A percentile compares a stretch with the other conserved stretches of the same genome.
Evolutionary conservation across 495 filamentous ascomycete species (phyloP).

Genomic region (Letharia columbiana): DNA sequence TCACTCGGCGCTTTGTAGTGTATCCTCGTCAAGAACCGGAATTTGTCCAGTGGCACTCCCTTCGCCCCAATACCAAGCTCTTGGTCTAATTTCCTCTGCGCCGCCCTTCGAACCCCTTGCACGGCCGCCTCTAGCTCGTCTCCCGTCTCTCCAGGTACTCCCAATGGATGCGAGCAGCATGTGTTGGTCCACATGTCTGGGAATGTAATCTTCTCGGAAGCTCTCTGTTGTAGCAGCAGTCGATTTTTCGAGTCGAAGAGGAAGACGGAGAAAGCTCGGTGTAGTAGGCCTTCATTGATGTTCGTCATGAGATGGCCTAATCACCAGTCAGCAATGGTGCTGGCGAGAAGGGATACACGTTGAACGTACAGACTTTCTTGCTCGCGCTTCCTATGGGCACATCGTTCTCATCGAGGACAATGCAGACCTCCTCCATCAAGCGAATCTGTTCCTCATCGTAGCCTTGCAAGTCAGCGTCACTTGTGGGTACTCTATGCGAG

Average conservation of each 20-base stretch:
- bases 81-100: constrained; percentile 85
- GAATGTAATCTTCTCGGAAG: constrained; percentile 97
- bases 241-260: constrained; percentile 86
- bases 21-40: constrained; percentile 90
- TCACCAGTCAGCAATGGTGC: not conserved
- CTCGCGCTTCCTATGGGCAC: constrained; percentile 90
- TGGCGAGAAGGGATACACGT: not conserved
- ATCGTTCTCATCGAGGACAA: constrained; percentile 88
- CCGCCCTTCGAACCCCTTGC: constrained; percentile 78
- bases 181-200: constrained; percentile 99
- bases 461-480: constrained; percentile 50
- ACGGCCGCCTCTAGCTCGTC: constrained; percentile 71
- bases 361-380: constrained; percentile 86
- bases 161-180: constrained; percentile 95
- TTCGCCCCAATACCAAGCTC: constrained; percentile 86
- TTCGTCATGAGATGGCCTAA: constrained; percentile 97
- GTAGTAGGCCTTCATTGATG: constrained; percentile 87
- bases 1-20: constrained; percentile 97
- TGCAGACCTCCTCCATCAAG: constrained; percentile 98
- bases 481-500: constrained; percentile 39
- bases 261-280: constrained; percentile 96
- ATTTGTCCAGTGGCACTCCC: constrained; percentile 86
- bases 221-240: constrained; percentile 90
- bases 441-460: constrained; percentile 97
- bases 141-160: constrained; percentile 85